Conservation (phyloP, 2,329 filamentous ascomycete genomes). For the Bipolaris bicolor region DNA sequence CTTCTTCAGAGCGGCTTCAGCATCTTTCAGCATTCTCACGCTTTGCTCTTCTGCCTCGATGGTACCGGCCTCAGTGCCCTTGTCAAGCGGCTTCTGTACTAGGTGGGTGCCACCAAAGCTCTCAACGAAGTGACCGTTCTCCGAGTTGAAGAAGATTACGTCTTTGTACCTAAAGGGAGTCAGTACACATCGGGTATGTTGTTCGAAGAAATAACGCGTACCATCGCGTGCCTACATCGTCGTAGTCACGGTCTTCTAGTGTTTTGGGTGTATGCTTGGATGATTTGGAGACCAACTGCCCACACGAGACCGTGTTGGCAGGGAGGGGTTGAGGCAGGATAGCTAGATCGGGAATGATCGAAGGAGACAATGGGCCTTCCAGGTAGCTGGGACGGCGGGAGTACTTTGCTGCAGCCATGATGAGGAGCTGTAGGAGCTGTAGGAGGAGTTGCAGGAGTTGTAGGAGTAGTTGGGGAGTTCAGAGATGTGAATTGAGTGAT, state of each 20-base stretch:
- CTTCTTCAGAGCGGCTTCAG: slow-evolving; percentile 34
- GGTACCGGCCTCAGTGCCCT: slow-evolving; percentile 39
- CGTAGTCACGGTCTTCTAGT: slow-evolving; percentile 45
- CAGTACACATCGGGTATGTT: neutral
- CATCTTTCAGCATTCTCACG: slow-evolving; percentile 43
- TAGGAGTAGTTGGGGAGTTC: neutral
- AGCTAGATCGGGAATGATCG: slow-evolving; percentile 40
- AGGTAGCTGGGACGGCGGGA: slow-evolving; percentile 36
- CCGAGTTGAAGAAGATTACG: slow-evolving; percentile 39
- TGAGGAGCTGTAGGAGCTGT: slow-evolving; percentile 12
- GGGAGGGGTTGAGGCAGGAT: slow-evolving; percentile 42
- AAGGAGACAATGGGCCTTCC: slow-evolving; percentile 39
- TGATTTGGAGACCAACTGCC: slow-evolving; percentile 41
- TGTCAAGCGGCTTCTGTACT: slow-evolving; percentile 35
- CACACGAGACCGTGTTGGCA: slow-evolving; percentile 34
- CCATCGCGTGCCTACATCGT: slow-evolving; percentile 44
- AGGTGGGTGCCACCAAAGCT: slow-evolving; percentile 42
- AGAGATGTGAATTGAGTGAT: neutral
- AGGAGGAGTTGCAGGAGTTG: slow-evolving; percentile 1
- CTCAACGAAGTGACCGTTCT: slow-evolving; percentile 33
- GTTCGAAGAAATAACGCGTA: slow-evolving; percentile 5
- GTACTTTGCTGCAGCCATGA: slow-evolving; percentile 37
- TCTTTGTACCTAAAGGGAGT: slow-evolving; percentile 36
- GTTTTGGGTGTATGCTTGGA: slow-evolving; percentile 37
- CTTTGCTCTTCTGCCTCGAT: slow-evolving; percentile 44